Evolutionary conservation across 1,139 yeast genomes (phyloP), one percentile per base, ranked within the genome.

Genomic region (Meyerozyma carpophila): DNA sequence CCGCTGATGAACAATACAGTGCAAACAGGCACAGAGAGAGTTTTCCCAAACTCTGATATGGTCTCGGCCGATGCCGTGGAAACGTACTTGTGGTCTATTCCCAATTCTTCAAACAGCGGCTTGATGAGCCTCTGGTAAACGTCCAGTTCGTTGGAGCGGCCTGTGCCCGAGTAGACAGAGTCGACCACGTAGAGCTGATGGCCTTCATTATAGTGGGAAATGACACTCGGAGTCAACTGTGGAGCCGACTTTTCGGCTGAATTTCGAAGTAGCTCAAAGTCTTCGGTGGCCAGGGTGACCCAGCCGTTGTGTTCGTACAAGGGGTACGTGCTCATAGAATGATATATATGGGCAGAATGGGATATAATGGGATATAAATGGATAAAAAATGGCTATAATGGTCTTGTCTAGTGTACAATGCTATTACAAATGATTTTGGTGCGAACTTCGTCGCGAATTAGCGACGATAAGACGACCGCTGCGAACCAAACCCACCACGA

Each of bases 1-100:
- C 97, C 97, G 41, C 95, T 85, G 20, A 90, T 63, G 36, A 90
- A 66, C 1, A 88, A 59, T 3, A 87, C 67, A 0, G 85, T 76
- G 21, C 66, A 50, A 6, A 46, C 45, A 1, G 54, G 46, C 7
- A 50, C 47, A 39, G 0, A 50, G 43, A 75, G 51, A 1, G 52
- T 25, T 8, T 43, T 39, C 0, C 79, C 79, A 49, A 68, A 61
- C 13, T 66, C 58, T 1, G 48, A 43, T 5, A 79, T 66, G 2
- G 74, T 56, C 8, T 57, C 47, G 2, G 58, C 50, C 7, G 68
- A 53, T 0, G 56, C 53, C 0, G 88, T 80, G 32, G 56, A 52
- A 21, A 73, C 31, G 47, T 79, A 75, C 0, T 50, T 48, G 51
- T 77, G 73, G 0, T 49, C 27, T 1, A 80, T 50, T 0, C 54